Percentiles rank a stretch among this genome's conserved stretches.
Evolutionary conservation across 257 asterid species (phyloP).

Genomic region (Nicotiana noctiflora): DNA sequence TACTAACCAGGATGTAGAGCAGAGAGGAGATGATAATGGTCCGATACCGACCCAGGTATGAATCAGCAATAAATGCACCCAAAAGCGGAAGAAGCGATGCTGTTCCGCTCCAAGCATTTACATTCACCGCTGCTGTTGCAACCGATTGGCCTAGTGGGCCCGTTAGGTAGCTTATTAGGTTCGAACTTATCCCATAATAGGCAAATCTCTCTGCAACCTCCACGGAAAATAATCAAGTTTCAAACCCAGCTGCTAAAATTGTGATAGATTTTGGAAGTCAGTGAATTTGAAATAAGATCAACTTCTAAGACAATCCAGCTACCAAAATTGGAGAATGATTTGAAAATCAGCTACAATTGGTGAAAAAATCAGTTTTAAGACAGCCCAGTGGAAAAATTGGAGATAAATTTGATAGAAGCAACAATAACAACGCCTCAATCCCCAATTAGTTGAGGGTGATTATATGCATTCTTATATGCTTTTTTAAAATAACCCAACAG

Average conservation of each 20-base stretch:
- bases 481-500: neutral
- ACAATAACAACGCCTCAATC: neutral
- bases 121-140: slow-evolving; percentile 31
- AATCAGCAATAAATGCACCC: slow-evolving; percentile 39
- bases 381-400: no score
- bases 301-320: neutral
- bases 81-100: slow-evolving; percentile 30
- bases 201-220: slow-evolving; percentile 42
- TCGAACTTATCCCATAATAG: slow-evolving; percentile 26
- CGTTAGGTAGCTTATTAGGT: slow-evolving; percentile 35
- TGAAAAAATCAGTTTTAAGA: neutral
- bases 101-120: slow-evolving; percentile 34
- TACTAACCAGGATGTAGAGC: slow-evolving; percentile 32
- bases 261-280: neutral
- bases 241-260: neutral
- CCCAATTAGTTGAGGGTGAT: neutral
- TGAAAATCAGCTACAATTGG: neutral
- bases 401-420: neutral
- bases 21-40: slow-evolving; percentile 30
- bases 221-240: slow-evolving; percentile 8
- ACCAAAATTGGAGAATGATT: neutral
- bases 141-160: slow-evolving; percentile 40
- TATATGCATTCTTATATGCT: neutral
- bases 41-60: slow-evolving; percentile 34
- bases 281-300: neutral